Base-by-base conservation (phyloP, 2,329 filamentous ascomycete species). In the Ophiocordyceps robertsii region DNA sequence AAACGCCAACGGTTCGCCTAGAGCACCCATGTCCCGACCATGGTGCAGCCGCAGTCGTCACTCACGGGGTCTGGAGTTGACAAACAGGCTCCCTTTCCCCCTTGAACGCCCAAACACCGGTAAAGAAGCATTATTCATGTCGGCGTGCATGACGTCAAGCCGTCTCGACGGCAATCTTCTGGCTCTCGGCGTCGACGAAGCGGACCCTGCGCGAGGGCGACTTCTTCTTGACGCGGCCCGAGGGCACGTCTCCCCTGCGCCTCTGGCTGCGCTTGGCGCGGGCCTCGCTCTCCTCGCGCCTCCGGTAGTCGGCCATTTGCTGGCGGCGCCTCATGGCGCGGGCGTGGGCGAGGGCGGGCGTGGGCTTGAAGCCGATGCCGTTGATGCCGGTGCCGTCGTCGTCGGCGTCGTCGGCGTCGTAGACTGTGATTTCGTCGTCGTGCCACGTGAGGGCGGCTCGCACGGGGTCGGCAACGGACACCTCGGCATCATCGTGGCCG, bases 341-440 rank as follows among this genome's bases (percentile, higher is more conserved):
- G 5, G 71, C 69, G 44, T 75, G 69, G 7, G 76, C 77, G 37
- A 80, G 65, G 17, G 75, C 75, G 6, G 77, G 67, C 0, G 76
- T 80, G 2, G 78, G 77, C 51, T 70, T 75, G 60, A 82, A 82
- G 1, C 78, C 78, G 46, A 82, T 75, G 6, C 78, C 78, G 54
- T 82, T 81, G 52, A 82, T 75, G 19, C 78, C 78, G 4, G 72
- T 74, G 40, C 78, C 78, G 52, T 82, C 78, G 51, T 82, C 78
- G 47, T 82, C 77, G 47, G 73, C 68, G 53, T 82, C 78, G 35
- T 76, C 65, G 1, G 76, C 73, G 49, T 80, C 73, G 56, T 81
- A 78, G 27, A 80, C 67, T 2, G 78, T 82, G 46, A 82, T 82
- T 53, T 82, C 78, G 49, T 81, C 72, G 48, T 80, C 75, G 51